Base-by-base conservation (phyloP, 805 yeast genomes). In the Saturnispora sekii region DNA sequence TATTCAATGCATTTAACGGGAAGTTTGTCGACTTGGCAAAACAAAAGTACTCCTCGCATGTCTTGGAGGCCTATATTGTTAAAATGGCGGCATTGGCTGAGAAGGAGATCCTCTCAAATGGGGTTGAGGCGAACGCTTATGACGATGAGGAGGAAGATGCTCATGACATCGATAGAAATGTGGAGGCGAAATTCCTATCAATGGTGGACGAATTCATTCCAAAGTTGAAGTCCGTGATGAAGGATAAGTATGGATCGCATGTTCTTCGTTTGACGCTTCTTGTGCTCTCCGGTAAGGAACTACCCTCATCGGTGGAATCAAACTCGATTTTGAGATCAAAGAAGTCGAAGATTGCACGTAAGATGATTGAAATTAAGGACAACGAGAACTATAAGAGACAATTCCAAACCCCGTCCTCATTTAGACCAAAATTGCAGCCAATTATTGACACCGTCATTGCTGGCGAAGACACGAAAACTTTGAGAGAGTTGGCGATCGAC, bases 41-140 rank as follows among this genome's bases (percentile, higher is more conserved):
- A 53, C 97, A 93, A 57, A 88, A 89, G 60, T 90, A 87, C 59
- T 79, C 96, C 1, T 89, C 97, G 1, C 98, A 93, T 62, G 95
- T 94, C 49, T 68, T 88, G 44, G 97, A 90, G 61, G 85, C 97
- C 0, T 68, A 88, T 32, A 62, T 90, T 28, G 84, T 83, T 29
- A 70, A 90, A 60, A 62, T 77, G 43, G 90, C 96, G 3, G 77
- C 84, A 1, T 60, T 83, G 44, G 71, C 84, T 11, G 95, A 85
- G 59, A 76, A 77, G 52, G 96, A 87, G 58, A 57, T 85, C 28
- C 62, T 81, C 40, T 67, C 68, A 3, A 72, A 69, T 38, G 61
- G 60, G 33, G 66, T 43, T 18, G 72, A 70, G 38, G 60, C 58
- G 31, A 66, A 68, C 3, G 62, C 57, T 5, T 67, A 57, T 12